phyloP scores from a whole-genome alignment of 768 basidiomycete species.

The Mycena alexandri region DNA sequence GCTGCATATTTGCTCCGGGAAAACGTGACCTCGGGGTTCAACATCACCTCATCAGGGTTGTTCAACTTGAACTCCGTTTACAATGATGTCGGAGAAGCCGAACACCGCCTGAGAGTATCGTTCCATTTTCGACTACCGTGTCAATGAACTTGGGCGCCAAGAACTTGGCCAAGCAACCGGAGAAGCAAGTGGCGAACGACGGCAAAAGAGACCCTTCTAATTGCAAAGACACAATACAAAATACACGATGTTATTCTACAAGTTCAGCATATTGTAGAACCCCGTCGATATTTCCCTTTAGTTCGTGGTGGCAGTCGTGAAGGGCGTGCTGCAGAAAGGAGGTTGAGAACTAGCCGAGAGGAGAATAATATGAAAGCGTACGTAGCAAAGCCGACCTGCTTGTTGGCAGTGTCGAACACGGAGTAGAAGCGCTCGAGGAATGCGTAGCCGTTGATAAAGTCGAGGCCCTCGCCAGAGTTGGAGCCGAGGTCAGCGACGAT shows the following conservation, averaged over 20 bases:
- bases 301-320: slow-evolving; percentile 28
- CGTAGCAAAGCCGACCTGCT: slow-evolving; percentile 68
- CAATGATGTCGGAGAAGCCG: too few species aligned
- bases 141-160: too few species aligned
- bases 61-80: too few species aligned
- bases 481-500: slow-evolving; percentile 56
- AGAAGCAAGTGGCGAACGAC: too few species aligned
- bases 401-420: slow-evolving; percentile 72
- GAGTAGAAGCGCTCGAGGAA: slow-evolving; percentile 77
- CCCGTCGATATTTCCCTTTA: background rate
- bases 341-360: background rate
- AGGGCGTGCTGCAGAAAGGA: slow-evolving; percentile 2
- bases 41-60: too few species aligned
- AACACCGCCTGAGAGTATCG: too few species aligned
- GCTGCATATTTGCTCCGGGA: too few species aligned
- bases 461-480: slow-evolving; percentile 58
- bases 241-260: slow-evolving; percentile 5
- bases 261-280: slow-evolving; percentile 18
- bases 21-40: too few species aligned
- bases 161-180: too few species aligned
- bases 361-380: background rate
- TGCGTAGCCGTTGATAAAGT: slow-evolving; percentile 67
- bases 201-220: background rate
- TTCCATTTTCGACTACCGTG: too few species aligned
- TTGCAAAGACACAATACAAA: background rate